Conservation (phyloP, 148 eudicot species). For the Amaranthus hypochondriacus region DNA sequence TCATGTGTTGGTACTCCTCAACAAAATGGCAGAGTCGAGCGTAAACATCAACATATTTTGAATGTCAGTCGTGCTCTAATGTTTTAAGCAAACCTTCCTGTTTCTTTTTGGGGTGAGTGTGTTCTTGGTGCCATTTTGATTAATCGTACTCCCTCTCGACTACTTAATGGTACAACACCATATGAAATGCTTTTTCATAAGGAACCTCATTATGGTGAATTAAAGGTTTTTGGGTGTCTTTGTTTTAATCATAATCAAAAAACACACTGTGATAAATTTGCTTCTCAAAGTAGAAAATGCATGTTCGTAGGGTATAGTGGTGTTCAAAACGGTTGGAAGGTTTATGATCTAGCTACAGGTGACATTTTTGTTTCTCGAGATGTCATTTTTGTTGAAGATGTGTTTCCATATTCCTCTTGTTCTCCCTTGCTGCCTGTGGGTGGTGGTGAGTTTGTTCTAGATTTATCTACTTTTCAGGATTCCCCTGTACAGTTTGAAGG, state of each 20-base stretch:
- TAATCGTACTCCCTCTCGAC: no score
- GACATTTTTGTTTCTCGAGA: background rate
- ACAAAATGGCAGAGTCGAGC: background rate
- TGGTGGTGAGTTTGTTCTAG: no score
- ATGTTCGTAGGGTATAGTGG: background rate
- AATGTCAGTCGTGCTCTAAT: background rate
- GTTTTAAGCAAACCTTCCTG: background rate
- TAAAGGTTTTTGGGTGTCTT: no score
- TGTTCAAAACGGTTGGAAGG: background rate
- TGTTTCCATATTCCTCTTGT: background rate
- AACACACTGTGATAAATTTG: background rate
- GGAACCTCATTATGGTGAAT: no score
- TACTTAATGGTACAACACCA: no score
- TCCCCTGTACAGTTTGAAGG: no score
- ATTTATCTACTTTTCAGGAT: no score
- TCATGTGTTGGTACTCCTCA: background rate
- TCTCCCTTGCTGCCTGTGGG: no score
- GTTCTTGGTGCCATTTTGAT: background rate
- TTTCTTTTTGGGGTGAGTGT: background rate
- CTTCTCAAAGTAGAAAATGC: background rate
- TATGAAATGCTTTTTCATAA: no score
- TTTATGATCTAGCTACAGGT: background rate
- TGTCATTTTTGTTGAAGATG: background rate
- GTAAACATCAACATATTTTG: background rate
- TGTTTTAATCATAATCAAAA: no score